Percentiles rank a stretch among this genome's conserved stretches.
Conservation (phyloP, 2,329 filamentous ascomycete genomes). For the Colletotrichum salicis region DNA sequence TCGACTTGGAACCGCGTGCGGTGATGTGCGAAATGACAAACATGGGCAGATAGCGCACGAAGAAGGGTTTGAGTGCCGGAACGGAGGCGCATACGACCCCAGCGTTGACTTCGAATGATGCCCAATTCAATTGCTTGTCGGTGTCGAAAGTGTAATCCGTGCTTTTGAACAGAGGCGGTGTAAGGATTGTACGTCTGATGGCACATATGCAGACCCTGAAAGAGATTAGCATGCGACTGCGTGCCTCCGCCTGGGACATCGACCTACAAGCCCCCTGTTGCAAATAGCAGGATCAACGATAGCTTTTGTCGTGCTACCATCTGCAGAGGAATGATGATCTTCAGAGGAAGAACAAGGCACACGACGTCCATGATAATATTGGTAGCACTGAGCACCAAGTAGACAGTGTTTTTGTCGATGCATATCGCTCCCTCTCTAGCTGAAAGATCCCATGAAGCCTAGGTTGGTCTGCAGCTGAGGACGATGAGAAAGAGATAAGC, state of each 20-base stretch:
- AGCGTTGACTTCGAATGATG: constrained; percentile 31
- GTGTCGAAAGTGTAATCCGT: constrained; percentile 43
- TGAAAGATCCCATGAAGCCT: constrained; percentile 27
- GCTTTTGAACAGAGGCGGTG: constrained; percentile 39
- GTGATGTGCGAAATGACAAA: constrained; percentile 25
- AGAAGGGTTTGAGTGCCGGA: constrained; percentile 38
- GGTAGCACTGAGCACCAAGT: constrained; percentile 25
- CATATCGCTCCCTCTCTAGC: background rate
- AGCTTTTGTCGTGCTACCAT: constrained; percentile 30
- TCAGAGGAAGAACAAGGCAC: constrained; percentile 29
- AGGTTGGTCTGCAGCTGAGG: constrained; percentile 21
- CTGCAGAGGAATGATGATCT: constrained; percentile 31
- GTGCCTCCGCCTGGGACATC: too few species aligned
- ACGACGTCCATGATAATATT: constrained; percentile 34
- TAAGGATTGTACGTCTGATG: constrained; percentile 44
- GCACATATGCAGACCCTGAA: constrained; percentile 44
- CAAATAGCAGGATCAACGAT: constrained; percentile 29
- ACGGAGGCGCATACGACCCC: constrained; percentile 34
- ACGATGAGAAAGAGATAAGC: constrained; percentile 39
- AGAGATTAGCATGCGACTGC: background rate
- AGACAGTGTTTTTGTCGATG: constrained; percentile 21
- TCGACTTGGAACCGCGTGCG: background rate
- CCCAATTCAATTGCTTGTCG: constrained; percentile 45
- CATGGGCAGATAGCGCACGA: constrained; percentile 35
- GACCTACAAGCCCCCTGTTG: constrained; percentile 30